These are phyloP conservation scores for Oenanthe javanica DNA, from an alignment of 140 eudicot species.

Conservation along the genomic window DNA sequence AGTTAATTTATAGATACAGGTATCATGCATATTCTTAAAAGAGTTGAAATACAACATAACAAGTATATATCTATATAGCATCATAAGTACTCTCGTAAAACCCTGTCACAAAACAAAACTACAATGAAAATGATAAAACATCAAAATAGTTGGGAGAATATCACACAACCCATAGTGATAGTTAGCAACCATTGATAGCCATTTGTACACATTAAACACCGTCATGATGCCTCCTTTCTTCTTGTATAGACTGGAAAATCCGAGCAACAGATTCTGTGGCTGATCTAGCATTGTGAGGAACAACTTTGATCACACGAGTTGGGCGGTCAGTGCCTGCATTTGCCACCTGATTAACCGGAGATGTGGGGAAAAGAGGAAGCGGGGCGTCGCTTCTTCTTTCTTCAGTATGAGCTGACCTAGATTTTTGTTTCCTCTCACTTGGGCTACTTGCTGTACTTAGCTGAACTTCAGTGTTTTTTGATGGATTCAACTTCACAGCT, in stretches of 20 bases:
- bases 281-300: slow-evolving; percentile 62
- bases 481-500: slow-evolving; percentile 18
- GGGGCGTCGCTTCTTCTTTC: slow-evolving; percentile 30
- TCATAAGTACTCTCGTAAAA: background rate
- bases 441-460: slow-evolving; percentile 69
- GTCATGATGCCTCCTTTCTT: slow-evolving; percentile 65
- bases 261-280: slow-evolving; percentile 81
- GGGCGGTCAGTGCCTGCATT: slow-evolving; percentile 21
- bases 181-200: background rate
- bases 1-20: background rate
- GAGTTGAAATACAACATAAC: background rate
- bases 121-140: background rate
- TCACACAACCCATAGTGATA: background rate
- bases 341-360: slow-evolving; percentile 20
- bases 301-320: slow-evolving; percentile 45
- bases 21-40: background rate
- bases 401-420: background rate
- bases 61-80: background rate
- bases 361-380: slow-evolving; percentile 57
- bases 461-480: slow-evolving; percentile 45
- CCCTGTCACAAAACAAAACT: background rate
- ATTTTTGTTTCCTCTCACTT: slow-evolving; percentile 31
- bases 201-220: background rate
- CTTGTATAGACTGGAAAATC: slow-evolving; percentile 79
- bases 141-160: background rate